A percentile compares a stretch with the other conserved stretches of the same genome.
Evolutionary conservation across 1,284 basidiomycete species (phyloP).

Genomic region (Sanghuangporus sanghuang): DNA sequence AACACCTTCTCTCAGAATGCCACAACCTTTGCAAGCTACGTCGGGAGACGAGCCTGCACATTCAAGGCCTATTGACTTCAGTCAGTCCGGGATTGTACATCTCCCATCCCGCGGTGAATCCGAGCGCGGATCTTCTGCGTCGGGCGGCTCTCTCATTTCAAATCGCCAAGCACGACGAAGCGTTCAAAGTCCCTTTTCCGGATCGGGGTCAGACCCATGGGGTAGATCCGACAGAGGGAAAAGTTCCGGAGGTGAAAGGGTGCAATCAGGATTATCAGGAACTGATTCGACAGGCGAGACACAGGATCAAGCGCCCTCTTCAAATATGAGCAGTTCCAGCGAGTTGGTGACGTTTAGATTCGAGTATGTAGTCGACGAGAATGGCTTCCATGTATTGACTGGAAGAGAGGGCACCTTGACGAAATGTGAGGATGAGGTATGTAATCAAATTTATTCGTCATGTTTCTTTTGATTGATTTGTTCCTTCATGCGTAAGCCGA

Average conservation of each 20-base stretch:
- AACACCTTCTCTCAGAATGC: conserved; percentile 4
- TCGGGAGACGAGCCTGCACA: background rate
- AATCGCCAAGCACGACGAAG: background rate
- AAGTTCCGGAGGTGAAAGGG: background rate
- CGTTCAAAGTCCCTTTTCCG: conserved; percentile 1
- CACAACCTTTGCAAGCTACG: conserved; percentile 10
- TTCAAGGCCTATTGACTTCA: conserved; percentile 32
- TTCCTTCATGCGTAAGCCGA: conserved; percentile 45
- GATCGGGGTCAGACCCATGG: conserved; percentile 7
- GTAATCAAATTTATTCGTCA: conserved; percentile 9
- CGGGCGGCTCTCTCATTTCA: conserved; percentile 6
- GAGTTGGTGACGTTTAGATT: conserved; percentile 57
- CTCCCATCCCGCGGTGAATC: conserved; percentile 30
- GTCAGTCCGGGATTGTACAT: conserved; percentile 47
- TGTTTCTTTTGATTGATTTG: background rate
- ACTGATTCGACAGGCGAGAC: conserved; percentile 14
- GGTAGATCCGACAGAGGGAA: background rate
- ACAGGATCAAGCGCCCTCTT: background rate
- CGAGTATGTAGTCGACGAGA: conserved; percentile 59
- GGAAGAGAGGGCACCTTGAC: conserved; percentile 68
- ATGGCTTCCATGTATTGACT: conserved; percentile 72
- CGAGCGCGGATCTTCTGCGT: conserved; percentile 11
- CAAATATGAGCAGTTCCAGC: conserved; percentile 13
- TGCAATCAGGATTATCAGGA: background rate
- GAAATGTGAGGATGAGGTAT: conserved; percentile 79